These are phyloP conservation scores for Epichloe sibirici DNA, from an alignment of 2,329 filamentous ascomycete species.

Conservation along the genomic window DNA sequence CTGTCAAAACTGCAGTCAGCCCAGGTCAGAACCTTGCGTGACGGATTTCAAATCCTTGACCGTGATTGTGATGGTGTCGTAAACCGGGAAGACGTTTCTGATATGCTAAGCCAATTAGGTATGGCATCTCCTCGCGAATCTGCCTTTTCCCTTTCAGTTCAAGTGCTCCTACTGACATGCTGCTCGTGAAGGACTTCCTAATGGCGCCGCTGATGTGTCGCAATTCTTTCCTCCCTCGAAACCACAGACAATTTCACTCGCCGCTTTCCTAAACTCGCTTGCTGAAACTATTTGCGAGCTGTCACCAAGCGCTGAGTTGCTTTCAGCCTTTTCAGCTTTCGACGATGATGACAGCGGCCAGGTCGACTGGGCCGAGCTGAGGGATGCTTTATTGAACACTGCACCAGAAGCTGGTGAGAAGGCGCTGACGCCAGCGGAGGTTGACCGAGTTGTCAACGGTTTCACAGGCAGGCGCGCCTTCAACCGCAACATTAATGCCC, in stretches of 20 bases:
- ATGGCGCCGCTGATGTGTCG: conserved; percentile 57
- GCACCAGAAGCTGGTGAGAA: conserved; percentile 61
- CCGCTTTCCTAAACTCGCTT: conserved; percentile 73
- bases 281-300: conserved; percentile 62
- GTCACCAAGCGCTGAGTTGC: conserved; percentile 66
- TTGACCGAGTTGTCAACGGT: conserved; percentile 76
- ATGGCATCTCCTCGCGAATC: conserved; percentile 9
- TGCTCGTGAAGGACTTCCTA: conserved; percentile 51
- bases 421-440: conserved; percentile 55
- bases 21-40: conserved; percentile 76
- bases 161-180: not conserved
- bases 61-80: conserved; percentile 76
- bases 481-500: conserved; percentile 44
- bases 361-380: conserved; percentile 70
- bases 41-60: conserved; percentile 89
- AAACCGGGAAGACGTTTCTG: conserved; percentile 68
- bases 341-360: conserved; percentile 93
- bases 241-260: conserved; percentile 65
- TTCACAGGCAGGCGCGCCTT: conserved; percentile 80
- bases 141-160: not conserved
- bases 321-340: conserved; percentile 87
- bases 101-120: conserved; percentile 82
- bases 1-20: conserved; percentile 65
- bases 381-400: conserved; percentile 72
- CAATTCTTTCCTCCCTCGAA: conserved; percentile 69